Base-by-base conservation (phyloP, 768 basidiomycete genomes). In the Mycena polygramma region DNA sequence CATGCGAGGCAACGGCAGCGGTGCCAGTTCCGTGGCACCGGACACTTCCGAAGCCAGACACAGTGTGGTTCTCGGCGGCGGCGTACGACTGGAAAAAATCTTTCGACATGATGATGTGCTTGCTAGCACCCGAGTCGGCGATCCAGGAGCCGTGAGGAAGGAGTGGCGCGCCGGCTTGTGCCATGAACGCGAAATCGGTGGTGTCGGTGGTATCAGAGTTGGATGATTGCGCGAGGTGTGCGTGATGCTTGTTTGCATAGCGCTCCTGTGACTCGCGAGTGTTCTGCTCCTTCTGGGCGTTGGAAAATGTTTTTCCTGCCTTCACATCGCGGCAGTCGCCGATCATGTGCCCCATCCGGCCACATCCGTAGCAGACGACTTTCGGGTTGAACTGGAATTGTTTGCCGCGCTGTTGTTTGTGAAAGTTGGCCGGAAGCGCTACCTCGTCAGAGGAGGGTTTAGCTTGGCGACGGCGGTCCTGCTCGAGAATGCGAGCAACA, bases 401-500 rank as follows among this genome's bases (percentile, higher is more conserved):
- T 41, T 66, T 66, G 41, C 41, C 41, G 41, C 15, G 41, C 2
- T 30, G 30, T 15, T 49, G 62, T 48, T 48, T 48, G 20, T 48
- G 46, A 14, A n/a, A 48, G 19, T 48, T 14, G 15, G 46, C 41
- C 41, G 41, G 41, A 41, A 41, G 41, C 41, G 41, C 41, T 41
- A 41, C 41, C 41, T 41, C 41, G 15, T 41, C 41, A 7, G 41
- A 41, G 15, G 41, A 39, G 26, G 69, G 63, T 41, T 69, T 69
- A 39, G 68, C 68, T 51, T 69, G 58, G 24, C 62, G 61, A 52
- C 62, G 70, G 36, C 68, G 48, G 55, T 77, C 74, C 54, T 78
- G 73, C 36, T 74, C 75, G 13, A 80, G 70, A n/a, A 80, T 73
- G 5, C 72, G 65, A n/a, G 77, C 74, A 41, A 78, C 75, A 45